Percentiles rank a stretch among this genome's conserved stretches.
These are phyloP conservation scores for Smittium culicis DNA, from an alignment of 371 early-diverging fungal species.

Conservation along the genomic window DNA sequence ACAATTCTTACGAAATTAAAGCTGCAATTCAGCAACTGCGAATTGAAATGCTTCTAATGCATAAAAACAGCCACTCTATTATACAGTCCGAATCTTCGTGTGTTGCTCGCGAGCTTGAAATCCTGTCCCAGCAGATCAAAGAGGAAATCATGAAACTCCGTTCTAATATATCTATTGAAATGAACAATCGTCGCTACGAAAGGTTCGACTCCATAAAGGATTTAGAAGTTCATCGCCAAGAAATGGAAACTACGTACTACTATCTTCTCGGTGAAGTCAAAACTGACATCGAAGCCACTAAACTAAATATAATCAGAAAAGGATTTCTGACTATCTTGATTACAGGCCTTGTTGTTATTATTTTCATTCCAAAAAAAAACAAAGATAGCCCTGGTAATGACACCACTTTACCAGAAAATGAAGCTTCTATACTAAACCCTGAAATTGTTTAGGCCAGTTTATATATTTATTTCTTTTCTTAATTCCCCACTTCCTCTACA, in stretches of 20 bases:
- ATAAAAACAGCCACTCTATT: slow-evolving; percentile 68
- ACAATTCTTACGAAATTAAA: slow-evolving; percentile 56
- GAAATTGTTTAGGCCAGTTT: too few species aligned
- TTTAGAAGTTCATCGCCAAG: slow-evolving; percentile 69
- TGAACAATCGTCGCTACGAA: slow-evolving; percentile 80
- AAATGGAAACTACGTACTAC: slow-evolving; percentile 70
- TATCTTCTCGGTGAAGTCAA: slow-evolving; percentile 64
- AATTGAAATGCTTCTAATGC: slow-evolving; percentile 70
- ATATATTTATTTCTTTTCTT: too few species aligned
- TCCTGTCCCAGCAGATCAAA: slow-evolving; percentile 49
- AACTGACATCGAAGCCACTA: slow-evolving; percentile 76
- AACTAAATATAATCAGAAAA: slow-evolving; percentile 61
- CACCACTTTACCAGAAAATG: too few species aligned
- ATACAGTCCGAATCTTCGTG: slow-evolving; percentile 55
- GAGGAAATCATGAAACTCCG: slow-evolving; percentile 66
- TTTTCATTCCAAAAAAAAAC: neutral
- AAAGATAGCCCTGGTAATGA: neutral
- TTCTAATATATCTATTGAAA: slow-evolving; percentile 72
- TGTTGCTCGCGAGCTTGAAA: slow-evolving; percentile 67
- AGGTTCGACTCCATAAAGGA: slow-evolving; percentile 58
- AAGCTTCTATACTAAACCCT: too few species aligned
- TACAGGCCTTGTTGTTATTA: slow-evolving; percentile 11
- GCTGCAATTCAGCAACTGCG: slow-evolving; percentile 68
- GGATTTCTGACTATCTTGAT: slow-evolving; percentile 37
- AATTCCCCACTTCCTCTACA: too few species aligned